Base-by-base conservation (phyloP, 108 stramenopile species). In the Asterionellopsis glacialis region DNA sequence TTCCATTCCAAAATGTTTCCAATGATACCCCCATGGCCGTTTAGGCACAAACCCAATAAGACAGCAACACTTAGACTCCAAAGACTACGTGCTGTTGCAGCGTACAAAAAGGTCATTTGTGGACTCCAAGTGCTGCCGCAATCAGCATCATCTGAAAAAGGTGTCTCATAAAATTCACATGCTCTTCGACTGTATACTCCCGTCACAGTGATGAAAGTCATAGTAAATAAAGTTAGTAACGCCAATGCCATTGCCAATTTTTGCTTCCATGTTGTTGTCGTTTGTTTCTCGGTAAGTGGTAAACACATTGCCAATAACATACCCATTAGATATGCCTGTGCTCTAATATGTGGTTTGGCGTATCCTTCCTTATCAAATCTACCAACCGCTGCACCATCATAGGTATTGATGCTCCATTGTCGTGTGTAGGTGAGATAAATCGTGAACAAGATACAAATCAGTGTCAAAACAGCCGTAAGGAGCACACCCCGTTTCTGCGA, bases 291-390 rank as follows among this genome's bases (percentile, higher is more conserved):
- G n/a, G n/a, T n/a, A n/a, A n/a, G 33, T 16, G 13, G 57, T 22
- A 40, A 1, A 11, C 18, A 33, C 69, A 76, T 73, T 41, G 75
- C 81, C 16, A 82, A 65, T 14, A 63, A 48, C 63, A 82, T 76
- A 0, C 81, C 81, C 14, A 73, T 62, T 38, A 82, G 49, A 41
- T 82, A 82, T 0, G 75, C 64, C 23, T 82, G 81, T 1, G 73
- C 75, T 1, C 81, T 64, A 26, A 82, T 54, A 54, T 76, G 75
- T 1, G 81, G 81, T 45, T 78, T 83, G 19, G 74, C 64, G 54
- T 83, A 83, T 39, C 64, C 77, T 51, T 78, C 82, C 1, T 68
- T 53, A 45, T 78, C 82, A 41, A 75, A 83, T 39, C 75, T 49
- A 0, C 59, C 74, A 0, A 74, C 68, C 11, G 67, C 60, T 14